Conservation (phyloP, 345 rosid species). For the Mangifera indica region DNA sequence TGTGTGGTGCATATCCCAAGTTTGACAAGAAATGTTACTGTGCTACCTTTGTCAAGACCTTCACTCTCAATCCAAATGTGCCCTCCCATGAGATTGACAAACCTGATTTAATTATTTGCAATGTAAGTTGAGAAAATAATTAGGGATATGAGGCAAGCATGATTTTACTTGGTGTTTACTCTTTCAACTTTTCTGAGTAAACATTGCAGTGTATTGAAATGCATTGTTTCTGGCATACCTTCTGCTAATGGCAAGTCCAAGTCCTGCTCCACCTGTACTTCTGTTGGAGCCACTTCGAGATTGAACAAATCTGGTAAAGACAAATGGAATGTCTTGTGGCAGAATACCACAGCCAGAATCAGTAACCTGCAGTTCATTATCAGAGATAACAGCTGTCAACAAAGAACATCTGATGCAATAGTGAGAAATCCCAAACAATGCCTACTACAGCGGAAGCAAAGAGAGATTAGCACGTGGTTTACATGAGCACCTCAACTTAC, state of each 20-base stretch:
- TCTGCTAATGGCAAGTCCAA: conserved; percentile 91
- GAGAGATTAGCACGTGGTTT: not conserved
- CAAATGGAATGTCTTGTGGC: conserved; percentile 64
- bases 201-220: conserved; percentile 1
- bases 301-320: conserved; percentile 70
- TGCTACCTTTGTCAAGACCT: conserved; percentile 71
- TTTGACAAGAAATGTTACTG: conserved; percentile 58
- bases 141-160: not conserved
- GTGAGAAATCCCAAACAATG: too few relatives aligned
- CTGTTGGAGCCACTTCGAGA: conserved; percentile 48
- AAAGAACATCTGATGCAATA: conserved; percentile 11
- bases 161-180: not conserved
- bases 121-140: not conserved
- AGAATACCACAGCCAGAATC: conserved; percentile 87
- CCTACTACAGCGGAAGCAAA: too few relatives aligned
- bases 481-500: not conserved
- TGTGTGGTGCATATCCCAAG: conserved; percentile 54
- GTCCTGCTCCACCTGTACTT: conserved; percentile 59
- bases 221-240: conserved; percentile 45
- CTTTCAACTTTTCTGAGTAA: too few relatives aligned
- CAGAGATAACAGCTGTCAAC: conserved; percentile 13
- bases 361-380: conserved; percentile 55
- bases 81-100: conserved; percentile 91
- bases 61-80: conserved; percentile 90
- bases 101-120: conserved; percentile 46